phyloP scores from a whole-genome alignment of 345 rosid species.

The Hibiscus trionum region DNA sequence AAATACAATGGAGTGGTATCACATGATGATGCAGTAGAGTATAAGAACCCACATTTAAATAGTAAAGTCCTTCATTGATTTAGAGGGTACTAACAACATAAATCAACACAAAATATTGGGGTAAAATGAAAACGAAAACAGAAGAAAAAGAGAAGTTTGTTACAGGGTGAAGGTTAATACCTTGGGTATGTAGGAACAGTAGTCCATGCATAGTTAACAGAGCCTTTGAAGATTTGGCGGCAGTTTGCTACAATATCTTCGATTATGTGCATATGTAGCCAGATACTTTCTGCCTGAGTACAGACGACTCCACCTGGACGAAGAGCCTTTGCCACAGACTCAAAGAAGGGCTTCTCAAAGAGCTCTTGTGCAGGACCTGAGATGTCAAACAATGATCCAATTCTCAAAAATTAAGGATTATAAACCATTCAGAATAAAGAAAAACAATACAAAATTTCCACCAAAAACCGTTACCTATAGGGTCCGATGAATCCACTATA shows the following conservation, averaged over 20 bases:
- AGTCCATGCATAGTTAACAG: conserved; percentile 96
- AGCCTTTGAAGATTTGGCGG: conserved; percentile 83
- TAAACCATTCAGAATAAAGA: background rate
- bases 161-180: conserved; percentile 10
- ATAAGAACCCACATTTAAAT: too few species aligned
- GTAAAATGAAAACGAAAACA: background rate
- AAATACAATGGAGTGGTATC: too few species aligned
- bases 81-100: background rate
- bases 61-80: background rate
- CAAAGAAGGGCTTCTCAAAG: conserved; percentile 89
- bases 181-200: conserved; percentile 98
- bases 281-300: conserved; percentile 93
- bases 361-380: conserved; percentile 96
- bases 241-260: conserved; percentile 85
- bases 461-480: conserved; percentile 44
- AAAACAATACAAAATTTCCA: background rate
- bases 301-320: conserved; percentile 96
- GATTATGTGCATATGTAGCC: conserved; percentile 99
- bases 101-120: background rate
- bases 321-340: conserved; percentile 77
- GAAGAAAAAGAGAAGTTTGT: background rate
- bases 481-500: conserved; percentile 94
- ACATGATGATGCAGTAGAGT: too few species aligned
- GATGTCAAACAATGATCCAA: background rate
- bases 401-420: background rate